Percentiles rank a stretch among this genome's conserved stretches.
Conservation (phyloP, 2,329 filamentous ascomycete species). For the Cladophialophora chaetospira region DNA sequence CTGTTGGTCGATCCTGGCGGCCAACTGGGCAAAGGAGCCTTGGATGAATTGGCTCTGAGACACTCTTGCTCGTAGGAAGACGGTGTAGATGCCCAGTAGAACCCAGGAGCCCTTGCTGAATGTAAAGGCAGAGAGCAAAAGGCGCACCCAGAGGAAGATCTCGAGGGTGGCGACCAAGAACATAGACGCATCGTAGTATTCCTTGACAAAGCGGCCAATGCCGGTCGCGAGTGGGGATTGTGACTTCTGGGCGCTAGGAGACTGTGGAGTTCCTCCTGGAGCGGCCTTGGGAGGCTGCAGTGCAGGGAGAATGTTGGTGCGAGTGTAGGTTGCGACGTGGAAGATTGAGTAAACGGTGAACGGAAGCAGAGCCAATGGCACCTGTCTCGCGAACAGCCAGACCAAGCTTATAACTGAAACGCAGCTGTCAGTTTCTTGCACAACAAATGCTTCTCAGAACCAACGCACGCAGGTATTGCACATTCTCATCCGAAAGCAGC, state of each 20-base stretch:
- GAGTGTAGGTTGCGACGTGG: conserved; percentile 95
- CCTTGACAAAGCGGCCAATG: conserved; percentile 93
- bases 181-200: conserved; percentile 97
- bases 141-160: conserved; percentile 80
- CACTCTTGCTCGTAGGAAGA: conserved; percentile 88
- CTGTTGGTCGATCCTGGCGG: conserved; percentile 75
- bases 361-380: conserved; percentile 85
- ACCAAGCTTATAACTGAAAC: conserved; percentile 81
- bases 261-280: conserved; percentile 56
- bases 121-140: conserved; percentile 76
- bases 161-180: conserved; percentile 86
- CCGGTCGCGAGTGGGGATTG: conserved; percentile 71
- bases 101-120: conserved; percentile 94
- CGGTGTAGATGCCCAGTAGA: conserved; percentile 79
- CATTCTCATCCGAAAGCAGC: conserved; percentile 85
- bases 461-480: conserved; percentile 87
- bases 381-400: conserved; percentile 90
- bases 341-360: conserved; percentile 98
- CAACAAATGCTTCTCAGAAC: neutral
- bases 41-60: conserved; percentile 93
- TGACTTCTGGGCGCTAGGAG: conserved; percentile 52
- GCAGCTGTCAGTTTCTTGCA: conserved; percentile 9
- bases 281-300: conserved; percentile 66
- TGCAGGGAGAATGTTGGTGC: conserved; percentile 88
- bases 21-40: conserved; percentile 71